Evolutionary conservation across 371 early-diverging fungal species (phyloP).

Genomic region (Mortierella sp.): DNA sequence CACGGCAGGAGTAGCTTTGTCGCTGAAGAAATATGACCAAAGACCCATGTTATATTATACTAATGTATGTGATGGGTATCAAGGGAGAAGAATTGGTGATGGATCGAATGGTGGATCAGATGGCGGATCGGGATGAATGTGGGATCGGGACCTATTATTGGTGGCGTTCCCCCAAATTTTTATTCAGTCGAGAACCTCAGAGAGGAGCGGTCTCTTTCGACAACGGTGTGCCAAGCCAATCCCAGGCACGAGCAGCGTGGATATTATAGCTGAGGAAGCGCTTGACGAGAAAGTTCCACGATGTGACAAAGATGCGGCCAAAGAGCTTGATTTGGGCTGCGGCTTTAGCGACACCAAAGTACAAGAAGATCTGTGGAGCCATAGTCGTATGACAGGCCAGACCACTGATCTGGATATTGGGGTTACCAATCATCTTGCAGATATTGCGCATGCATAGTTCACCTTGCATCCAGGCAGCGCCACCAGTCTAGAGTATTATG

Average conservation of each 20-base stretch:
- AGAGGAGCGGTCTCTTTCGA: constrained; percentile 37
- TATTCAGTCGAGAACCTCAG: too few species aligned
- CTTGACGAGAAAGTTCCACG: constrained; percentile 29
- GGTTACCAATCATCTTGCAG: constrained; percentile 39
- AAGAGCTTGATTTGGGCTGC: constrained; percentile 36
- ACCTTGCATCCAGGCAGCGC: constrained; percentile 36
- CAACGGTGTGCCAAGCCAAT: constrained; percentile 35
- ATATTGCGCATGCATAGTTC: constrained; percentile 42
- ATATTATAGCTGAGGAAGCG: constrained; percentile 42
- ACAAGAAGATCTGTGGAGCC: constrained; percentile 43
- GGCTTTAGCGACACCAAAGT: constrained; percentile 36
- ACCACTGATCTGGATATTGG: constrained; percentile 8
- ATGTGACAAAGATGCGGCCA: constrained; percentile 14
- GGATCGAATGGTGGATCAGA: too few species aligned
- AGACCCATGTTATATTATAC: constrained; percentile 23
- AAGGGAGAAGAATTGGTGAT: too few species aligned
- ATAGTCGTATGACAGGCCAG: constrained; percentile 20
- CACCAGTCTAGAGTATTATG: constrained; percentile 24
- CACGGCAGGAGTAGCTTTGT: constrained; percentile 24
- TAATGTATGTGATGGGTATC: too few species aligned
- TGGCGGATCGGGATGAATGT: too few species aligned
- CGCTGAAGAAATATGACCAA: constrained; percentile 31
- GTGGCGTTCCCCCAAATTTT: too few species aligned
- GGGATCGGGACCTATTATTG: too few species aligned
- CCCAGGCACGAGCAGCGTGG: constrained; percentile 33